A percentile compares a stretch with the other conserved stretches of the same genome.
Evolutionary conservation across 2,329 filamentous ascomycete genomes (phyloP).

Genomic region (Oidium heveae): DNA sequence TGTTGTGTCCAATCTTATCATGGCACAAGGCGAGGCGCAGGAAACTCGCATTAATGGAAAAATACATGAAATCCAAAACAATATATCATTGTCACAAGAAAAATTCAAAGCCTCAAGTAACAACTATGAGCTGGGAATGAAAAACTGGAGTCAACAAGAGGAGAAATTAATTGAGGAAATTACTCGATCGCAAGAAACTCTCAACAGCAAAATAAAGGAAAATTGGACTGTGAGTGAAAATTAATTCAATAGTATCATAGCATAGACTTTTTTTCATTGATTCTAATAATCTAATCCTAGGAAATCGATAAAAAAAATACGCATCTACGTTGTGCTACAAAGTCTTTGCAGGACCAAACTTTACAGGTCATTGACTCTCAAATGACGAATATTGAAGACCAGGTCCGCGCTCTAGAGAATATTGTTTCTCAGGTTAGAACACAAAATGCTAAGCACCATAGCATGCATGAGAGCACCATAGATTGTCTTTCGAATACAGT

Average conservation of each 20-base stretch:
- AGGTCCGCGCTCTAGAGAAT: conserved; percentile 75
- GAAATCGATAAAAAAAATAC: conserved; percentile 52
- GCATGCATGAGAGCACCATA: conserved; percentile 42
- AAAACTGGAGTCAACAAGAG: conserved; percentile 46
- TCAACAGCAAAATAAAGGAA: conserved; percentile 63
- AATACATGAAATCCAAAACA: conserved; percentile 34
- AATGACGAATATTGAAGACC: conserved; percentile 60
- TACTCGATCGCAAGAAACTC: conserved; percentile 42
- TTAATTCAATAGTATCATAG: too few species aligned
- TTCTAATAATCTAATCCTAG: conserved; percentile 16
- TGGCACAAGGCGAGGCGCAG: conserved; percentile 46
- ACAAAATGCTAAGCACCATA: conserved; percentile 58
- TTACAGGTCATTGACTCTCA: conserved; percentile 76
- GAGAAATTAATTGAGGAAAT: conserved; percentile 44
- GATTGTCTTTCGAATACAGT: conserved; percentile 39
- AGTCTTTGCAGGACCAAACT: conserved; percentile 74
- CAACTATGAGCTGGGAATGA: conserved; percentile 46
- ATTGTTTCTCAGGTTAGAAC: conserved; percentile 63
- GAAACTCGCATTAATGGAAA: conserved; percentile 42
- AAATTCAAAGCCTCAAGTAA: conserved; percentile 38
- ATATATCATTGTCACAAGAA: conserved; percentile 37
- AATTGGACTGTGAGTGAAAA: conserved; percentile 49
- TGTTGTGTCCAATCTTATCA: conserved; percentile 58
- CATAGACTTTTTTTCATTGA: neutral
- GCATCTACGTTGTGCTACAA: conserved; percentile 62